These are phyloP conservation scores for Pseudopediastrum boryanum DNA, from an alignment of 139 green algal genomes.

Conservation along the genomic window DNA sequence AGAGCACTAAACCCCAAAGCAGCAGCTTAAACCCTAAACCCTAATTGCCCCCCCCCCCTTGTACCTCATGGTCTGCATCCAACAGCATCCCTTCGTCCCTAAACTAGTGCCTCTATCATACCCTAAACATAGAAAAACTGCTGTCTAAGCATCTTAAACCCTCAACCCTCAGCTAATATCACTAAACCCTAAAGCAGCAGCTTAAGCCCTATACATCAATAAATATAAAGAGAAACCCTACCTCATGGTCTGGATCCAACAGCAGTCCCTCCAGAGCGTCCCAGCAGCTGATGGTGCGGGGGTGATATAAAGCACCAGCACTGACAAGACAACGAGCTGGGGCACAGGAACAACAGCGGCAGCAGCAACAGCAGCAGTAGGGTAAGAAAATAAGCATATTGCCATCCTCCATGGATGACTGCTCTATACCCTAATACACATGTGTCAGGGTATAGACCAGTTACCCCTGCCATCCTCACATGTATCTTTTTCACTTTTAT, in stretches of 20 bases:
- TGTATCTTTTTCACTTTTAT: not conserved
- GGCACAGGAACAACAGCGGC: conserved; percentile 3
- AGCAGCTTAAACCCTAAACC: too few relatives aligned
- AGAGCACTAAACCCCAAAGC: too few relatives aligned
- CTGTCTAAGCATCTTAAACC: too few relatives aligned
- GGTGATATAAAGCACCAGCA: conserved; percentile 4
- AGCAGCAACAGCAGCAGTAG: not conserved
- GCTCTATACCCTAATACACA: not conserved
- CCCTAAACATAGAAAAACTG: too few relatives aligned
- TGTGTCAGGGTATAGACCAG: not conserved
- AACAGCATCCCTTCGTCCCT: conserved; percentile 33
- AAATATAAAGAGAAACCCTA: too few relatives aligned
- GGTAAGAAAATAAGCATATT: not conserved
- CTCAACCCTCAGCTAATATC: too few relatives aligned
- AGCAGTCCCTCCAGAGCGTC: conserved; percentile 26
- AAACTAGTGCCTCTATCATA: too few relatives aligned
- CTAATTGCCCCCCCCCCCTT: too few relatives aligned
- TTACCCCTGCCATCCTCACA: not conserved
- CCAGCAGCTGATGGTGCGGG: conserved; percentile 1
- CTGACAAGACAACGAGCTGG: conserved; percentile 6
- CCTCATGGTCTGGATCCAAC: too few relatives aligned
- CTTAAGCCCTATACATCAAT: too few relatives aligned
- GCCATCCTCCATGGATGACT: not conserved
- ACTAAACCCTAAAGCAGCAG: too few relatives aligned
- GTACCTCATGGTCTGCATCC: too few relatives aligned